Conservation (phyloP, 2,329 filamentous ascomycete genomes). For the Epichloe typhina region DNA sequence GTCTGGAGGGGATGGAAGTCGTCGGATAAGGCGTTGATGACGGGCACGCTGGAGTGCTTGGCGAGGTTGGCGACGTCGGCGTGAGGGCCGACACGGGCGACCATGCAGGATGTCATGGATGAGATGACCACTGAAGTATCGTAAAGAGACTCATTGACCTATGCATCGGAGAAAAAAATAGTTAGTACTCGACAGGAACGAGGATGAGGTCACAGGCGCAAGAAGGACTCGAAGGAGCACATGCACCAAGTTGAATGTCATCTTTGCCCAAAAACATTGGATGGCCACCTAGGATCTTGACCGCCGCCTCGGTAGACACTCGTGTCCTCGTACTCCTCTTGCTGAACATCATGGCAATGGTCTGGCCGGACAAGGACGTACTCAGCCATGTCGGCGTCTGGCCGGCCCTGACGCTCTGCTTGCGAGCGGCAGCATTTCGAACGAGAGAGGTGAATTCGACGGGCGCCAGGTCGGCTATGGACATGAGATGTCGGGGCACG, state of each 20-base stretch:
- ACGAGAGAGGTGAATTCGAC: conserved; percentile 72
- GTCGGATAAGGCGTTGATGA: conserved; percentile 80
- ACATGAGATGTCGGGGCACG: conserved; percentile 72
- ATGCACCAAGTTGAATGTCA: conserved; percentile 86
- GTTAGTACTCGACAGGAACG: background rate
- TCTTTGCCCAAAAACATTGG: conserved; percentile 94
- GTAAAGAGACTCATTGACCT: conserved; percentile 88
- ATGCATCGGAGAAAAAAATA: background rate
- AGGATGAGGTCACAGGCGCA: conserved; percentile 1
- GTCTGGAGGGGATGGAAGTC: conserved; percentile 84
- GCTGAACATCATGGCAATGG: conserved; percentile 91
- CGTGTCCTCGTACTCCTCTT: conserved; percentile 91
- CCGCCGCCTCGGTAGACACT: conserved; percentile 83
- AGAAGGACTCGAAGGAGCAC: conserved; percentile 14
- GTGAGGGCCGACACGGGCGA: conserved; percentile 66
- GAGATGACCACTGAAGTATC: conserved; percentile 88
- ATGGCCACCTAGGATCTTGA: conserved; percentile 78
- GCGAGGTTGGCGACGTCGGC: conserved; percentile 61
- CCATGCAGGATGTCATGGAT: conserved; percentile 79
- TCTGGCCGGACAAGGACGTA: conserved; percentile 56
- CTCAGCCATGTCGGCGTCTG: conserved; percentile 40
- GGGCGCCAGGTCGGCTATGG: conserved; percentile 73
- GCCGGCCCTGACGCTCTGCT: conserved; percentile 61
- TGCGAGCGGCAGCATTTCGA: conserved; percentile 66
- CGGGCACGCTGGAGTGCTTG: conserved; percentile 60